phyloP scores from a whole-genome alignment of 768 basidiomycete species.

The Boletus reticulatus region DNA sequence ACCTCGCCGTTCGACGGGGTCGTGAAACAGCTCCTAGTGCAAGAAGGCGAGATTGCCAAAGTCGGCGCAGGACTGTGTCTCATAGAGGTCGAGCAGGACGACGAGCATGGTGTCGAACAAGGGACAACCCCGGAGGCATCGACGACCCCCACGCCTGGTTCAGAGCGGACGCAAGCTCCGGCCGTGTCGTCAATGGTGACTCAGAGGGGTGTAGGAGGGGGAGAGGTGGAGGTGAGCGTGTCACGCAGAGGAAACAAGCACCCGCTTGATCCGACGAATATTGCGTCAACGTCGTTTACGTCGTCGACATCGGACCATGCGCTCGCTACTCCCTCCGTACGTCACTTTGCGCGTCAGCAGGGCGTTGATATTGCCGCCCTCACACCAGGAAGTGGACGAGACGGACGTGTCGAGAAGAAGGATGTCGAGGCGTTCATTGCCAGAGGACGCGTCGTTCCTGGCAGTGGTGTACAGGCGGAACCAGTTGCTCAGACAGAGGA shows the following conservation, averaged over 20 bases:
- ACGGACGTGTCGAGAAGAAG: constrained; percentile 69
- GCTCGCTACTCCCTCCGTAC: constrained; percentile 74
- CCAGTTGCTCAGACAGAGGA: constrained; percentile 32
- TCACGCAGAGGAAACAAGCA: not conserved
- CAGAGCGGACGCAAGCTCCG: constrained; percentile 12
- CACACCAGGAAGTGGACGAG: constrained; percentile 68
- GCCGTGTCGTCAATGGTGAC: not conserved
- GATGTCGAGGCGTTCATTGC: constrained; percentile 68
- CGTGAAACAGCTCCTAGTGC: constrained; percentile 67
- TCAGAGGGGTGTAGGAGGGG: not conserved
- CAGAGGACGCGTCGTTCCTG: constrained; percentile 3
- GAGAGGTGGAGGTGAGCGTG: not conserved
- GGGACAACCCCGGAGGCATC: not conserved
- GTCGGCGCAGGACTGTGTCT: constrained; percentile 76
- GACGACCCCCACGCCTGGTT: too few species aligned
- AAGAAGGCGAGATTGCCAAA: constrained; percentile 81
- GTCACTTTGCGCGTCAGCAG: constrained; percentile 69
- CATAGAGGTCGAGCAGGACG: constrained; percentile 76
- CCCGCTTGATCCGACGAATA: constrained; percentile 61
- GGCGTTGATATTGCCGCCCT: constrained; percentile 58
- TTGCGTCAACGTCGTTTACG: constrained; percentile 9
- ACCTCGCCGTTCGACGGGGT: constrained; percentile 83
- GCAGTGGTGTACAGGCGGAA: not conserved
- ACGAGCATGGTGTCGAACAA: not conserved
- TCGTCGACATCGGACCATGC: constrained; percentile 33